Evolutionary conservation across 495 filamentous ascomycete species (phyloP), one percentile per base, ranked within the genome.

Genomic region (Lasiosphaeriaceae sp.): DNA sequence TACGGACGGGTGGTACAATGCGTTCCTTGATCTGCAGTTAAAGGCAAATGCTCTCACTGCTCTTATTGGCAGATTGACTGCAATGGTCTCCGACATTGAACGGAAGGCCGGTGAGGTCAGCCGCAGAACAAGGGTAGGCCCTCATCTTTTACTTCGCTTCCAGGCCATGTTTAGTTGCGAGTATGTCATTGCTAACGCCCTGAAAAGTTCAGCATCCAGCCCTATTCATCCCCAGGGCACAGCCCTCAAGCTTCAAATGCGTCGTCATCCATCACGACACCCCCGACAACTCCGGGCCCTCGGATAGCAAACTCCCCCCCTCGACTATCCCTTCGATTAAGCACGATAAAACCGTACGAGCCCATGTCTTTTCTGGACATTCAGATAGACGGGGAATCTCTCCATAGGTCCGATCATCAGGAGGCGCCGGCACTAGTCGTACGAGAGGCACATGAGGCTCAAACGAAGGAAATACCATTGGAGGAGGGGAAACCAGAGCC

Each of bases 1-100:
- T 62, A 83, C 88, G 26, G 87, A 94, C 54, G 88, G 89, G n/a
- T 96, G 90, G 90, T 84, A 85, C 60, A 79, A 82, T 43, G 86
- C 87, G 1, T 85, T 93, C 53, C 76, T 84, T 26, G 84, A 83
- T 52, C 74, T 93, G 47, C 84, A 90, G 65, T 77, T 75, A 31
- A 90, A 83, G 65, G 84, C 85, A 2, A 74, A 77, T 34, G 71
- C 73, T 34, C 76, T 95, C 11, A 83, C 80, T 20, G 77, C 78
- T 20, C 73, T 84, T 11, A 75, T 92, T 19, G 69, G 76, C n/a
- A 81, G 83, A 68, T 77, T 96, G 20, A 79, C 77, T 19, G 74
- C 74, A 29, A 87, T 91, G 43, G 81, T 91, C 12, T 77, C 80
- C 7, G 90, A 94, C 68, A 90, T 94, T 79, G 87, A 91, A 63